Percentiles rank a stretch among this genome's conserved stretches.
These are phyloP conservation scores for Huntiella moniliformis DNA, from an alignment of 2,329 filamentous ascomycete species.

Conservation along the genomic window DNA sequence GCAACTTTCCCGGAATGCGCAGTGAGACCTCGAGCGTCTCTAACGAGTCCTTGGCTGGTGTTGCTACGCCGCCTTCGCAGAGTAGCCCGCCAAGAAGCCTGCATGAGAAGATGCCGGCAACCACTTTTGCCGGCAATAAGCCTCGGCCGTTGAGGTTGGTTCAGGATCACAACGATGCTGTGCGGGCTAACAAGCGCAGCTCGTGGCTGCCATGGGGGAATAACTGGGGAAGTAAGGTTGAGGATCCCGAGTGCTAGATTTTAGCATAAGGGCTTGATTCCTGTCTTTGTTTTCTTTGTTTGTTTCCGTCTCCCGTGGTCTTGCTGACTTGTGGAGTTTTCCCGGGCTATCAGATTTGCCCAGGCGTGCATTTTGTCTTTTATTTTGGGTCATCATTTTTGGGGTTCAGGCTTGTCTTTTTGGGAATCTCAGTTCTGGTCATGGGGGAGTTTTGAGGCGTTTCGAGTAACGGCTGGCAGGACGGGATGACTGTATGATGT, in stretches of 20 bases:
- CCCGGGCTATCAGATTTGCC: too few relatives aligned
- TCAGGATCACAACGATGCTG: slow-evolving; percentile 47
- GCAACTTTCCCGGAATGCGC: slow-evolving; percentile 55
- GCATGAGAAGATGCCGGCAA: slow-evolving; percentile 30
- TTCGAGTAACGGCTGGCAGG: too few relatives aligned
- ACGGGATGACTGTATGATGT: too few relatives aligned
- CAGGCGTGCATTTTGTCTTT: too few relatives aligned
- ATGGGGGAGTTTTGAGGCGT: too few relatives aligned
- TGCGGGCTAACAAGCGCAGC: slow-evolving; percentile 34
- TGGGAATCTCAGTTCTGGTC: too few relatives aligned
- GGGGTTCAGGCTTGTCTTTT: too few relatives aligned
- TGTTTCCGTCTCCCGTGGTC: not conserved
- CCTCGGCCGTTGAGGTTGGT: slow-evolving; percentile 73
- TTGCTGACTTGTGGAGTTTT: not conserved
- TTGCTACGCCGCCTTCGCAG: slow-evolving; percentile 28
- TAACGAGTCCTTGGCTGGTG: slow-evolving; percentile 39
- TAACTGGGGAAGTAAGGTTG: slow-evolving; percentile 32
- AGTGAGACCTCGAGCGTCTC: slow-evolving; percentile 46
- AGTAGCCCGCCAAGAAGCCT: slow-evolving; percentile 27
- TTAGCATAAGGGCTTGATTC: not conserved
- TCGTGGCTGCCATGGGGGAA: slow-evolving; percentile 47
- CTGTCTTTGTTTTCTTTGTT: not conserved
- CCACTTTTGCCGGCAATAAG: slow-evolving; percentile 46
- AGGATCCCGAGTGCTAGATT: slow-evolving; percentile 13
- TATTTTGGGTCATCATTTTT: too few relatives aligned